A percentile compares a stretch with the other conserved stretches of the same genome.
Evolutionary conservation across 176 grass and related monocot genomes (phyloP).

Genomic region (Musa acuminata): DNA sequence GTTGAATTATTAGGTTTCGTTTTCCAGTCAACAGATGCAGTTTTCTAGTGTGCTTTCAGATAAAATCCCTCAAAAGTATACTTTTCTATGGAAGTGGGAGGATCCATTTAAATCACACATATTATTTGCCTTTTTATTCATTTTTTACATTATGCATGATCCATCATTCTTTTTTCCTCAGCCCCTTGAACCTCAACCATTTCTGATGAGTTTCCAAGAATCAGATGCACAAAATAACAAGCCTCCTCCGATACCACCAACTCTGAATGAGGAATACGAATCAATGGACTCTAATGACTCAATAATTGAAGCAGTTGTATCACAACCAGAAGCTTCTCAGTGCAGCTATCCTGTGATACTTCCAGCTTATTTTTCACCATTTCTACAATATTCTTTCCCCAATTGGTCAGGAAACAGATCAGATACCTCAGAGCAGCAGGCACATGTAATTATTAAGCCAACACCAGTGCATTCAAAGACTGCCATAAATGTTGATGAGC

Average conservation of each 20-base stretch:
- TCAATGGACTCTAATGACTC: conserved; percentile 12
- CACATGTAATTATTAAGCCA: conserved; percentile 86
- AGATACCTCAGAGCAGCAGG: conserved; percentile 42
- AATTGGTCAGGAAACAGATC: conserved; percentile 52
- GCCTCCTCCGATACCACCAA: conserved; percentile 2
- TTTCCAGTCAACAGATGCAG: too few relatives aligned
- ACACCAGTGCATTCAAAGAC: conserved; percentile 71
- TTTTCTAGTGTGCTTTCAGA: too few relatives aligned
- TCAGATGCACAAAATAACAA: conserved; percentile 8
- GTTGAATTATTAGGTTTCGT: background rate
- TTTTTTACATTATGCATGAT: background rate
- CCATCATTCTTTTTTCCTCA: background rate
- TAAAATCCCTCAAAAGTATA: background rate
- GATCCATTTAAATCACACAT: background rate
- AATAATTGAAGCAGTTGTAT: background rate
- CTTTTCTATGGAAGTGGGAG: background rate
- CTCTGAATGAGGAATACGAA: conserved; percentile 9
- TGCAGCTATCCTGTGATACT: conserved; percentile 51
- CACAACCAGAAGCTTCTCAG: conserved; percentile 35
- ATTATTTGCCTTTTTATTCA: too few relatives aligned
- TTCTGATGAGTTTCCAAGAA: conserved; percentile 8
- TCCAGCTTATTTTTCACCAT: conserved; percentile 61
- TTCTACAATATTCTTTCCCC: conserved; percentile 67
- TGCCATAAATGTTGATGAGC: conserved; percentile 83
- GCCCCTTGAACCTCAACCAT: conserved; percentile 9